These are phyloP conservation scores for Achaetomium macrosporum DNA, from an alignment of 2,329 filamentous ascomycete species.

Conservation along the genomic window DNA sequence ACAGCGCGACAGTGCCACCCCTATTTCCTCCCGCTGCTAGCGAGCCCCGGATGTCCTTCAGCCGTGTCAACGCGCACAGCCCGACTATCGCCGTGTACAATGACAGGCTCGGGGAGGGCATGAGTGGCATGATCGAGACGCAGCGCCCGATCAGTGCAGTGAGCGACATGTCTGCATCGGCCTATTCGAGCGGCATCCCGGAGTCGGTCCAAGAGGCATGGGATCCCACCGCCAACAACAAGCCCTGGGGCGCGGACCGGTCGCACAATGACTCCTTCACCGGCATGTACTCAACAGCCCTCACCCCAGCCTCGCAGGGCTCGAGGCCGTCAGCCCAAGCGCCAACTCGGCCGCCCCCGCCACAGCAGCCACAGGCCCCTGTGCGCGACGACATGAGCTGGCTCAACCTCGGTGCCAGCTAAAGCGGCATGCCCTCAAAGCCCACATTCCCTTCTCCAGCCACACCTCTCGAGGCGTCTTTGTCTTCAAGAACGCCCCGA, in stretches of 20 bases:
- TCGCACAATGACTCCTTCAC: constrained; percentile 49
- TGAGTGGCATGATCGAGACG: constrained; percentile 54
- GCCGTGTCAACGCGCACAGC: constrained; percentile 61
- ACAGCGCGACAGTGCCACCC: constrained; percentile 65
- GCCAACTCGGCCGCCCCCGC: constrained; percentile 29
- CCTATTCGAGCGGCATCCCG: constrained; percentile 60
- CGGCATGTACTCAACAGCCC: constrained; percentile 39
- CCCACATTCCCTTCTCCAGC: not conserved
- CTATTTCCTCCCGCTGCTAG: constrained; percentile 30
- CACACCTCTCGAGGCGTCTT: not conserved
- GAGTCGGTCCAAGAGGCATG: constrained; percentile 56
- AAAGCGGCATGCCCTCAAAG: not conserved
- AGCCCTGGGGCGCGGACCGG: constrained; percentile 46
- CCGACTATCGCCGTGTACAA: constrained; percentile 60
- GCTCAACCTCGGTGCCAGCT: constrained; percentile 60
- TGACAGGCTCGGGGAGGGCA: constrained; percentile 48
- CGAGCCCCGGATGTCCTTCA: constrained; percentile 57
- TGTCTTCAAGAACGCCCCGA: not conserved
- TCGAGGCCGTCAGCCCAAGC: constrained; percentile 28
- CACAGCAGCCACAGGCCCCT: constrained; percentile 45
- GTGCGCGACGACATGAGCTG: constrained; percentile 69
- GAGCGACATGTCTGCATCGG: constrained; percentile 38
- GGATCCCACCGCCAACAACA: constrained; percentile 41
- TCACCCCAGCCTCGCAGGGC: constrained; percentile 34
- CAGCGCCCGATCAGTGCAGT: constrained; percentile 44